Evolutionary conservation across 176 grass and related monocot species (phyloP).

Genomic region (Puccinellia tenuiflora): DNA sequence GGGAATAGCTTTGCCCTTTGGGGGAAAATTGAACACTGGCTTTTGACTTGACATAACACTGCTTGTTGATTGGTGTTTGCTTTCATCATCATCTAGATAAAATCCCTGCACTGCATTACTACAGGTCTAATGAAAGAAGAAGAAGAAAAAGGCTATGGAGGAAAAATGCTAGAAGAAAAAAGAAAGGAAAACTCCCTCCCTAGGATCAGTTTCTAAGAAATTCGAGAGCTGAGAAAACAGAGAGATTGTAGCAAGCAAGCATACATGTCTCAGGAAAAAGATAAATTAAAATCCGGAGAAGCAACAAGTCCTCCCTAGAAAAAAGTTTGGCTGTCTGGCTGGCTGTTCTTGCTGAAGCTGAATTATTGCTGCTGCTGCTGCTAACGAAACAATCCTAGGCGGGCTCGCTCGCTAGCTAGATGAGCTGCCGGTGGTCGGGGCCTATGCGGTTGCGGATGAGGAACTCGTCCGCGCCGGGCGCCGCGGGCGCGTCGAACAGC

Average conservation of each 20-base stretch:
- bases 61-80: slow-evolving; percentile 2
- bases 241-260: slow-evolving; percentile 22
- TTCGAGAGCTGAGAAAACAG: slow-evolving; percentile 18
- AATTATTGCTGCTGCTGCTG: slow-evolving; percentile 41
- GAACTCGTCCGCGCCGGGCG: slow-evolving; percentile 45
- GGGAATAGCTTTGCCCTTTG: background rate
- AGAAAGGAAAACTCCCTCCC: slow-evolving; percentile 26
- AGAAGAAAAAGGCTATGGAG: background rate
- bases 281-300: slow-evolving; percentile 34
- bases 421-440: slow-evolving; percentile 62
- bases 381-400: slow-evolving; percentile 25
- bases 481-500: slow-evolving; percentile 37
- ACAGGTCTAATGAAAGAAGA: background rate
- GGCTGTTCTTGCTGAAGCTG: slow-evolving; percentile 29
- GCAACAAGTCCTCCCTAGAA: slow-evolving; percentile 25
- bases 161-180: background rate
- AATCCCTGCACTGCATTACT: slow-evolving; percentile 9
- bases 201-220: slow-evolving; percentile 60
- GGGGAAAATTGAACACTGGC: background rate
- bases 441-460: slow-evolving; percentile 60
- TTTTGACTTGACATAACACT: slow-evolving; percentile 9
- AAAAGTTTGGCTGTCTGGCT: slow-evolving; percentile 4
- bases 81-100: slow-evolving; percentile 34
- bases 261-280: slow-evolving; percentile 27
- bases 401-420: slow-evolving; percentile 20